Percentiles rank a stretch among this genome's conserved stretches.
Evolutionary conservation across 1,284 basidiomycete species (phyloP).

Genomic region (Cutaneotrichosporon arboriforme): DNA sequence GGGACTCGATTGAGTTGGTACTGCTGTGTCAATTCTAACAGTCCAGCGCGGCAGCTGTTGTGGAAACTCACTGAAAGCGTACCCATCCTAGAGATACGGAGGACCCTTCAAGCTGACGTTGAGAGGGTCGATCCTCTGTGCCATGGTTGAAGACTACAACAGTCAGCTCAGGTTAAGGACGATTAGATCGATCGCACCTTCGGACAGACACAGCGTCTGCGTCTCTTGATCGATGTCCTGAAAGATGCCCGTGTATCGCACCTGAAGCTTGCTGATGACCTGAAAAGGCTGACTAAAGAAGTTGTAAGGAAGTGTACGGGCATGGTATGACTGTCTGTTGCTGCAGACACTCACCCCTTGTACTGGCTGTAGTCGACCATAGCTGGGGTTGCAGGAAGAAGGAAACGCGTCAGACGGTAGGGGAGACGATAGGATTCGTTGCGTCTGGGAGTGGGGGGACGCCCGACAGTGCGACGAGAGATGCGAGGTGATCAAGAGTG

Average conservation of each 20-base stretch:
- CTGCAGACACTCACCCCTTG: conserved; percentile 22
- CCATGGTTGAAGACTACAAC: conserved; percentile 43
- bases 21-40: conserved; percentile 14
- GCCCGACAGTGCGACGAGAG: too few species aligned
- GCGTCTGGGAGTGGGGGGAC: too few species aligned
- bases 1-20: conserved; percentile 44
- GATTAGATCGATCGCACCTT: conserved; percentile 30
- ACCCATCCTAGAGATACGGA: conserved; percentile 48
- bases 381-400: conserved; percentile 3
- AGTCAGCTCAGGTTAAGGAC: not conserved
- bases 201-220: conserved; percentile 42
- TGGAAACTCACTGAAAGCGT: conserved; percentile 68
- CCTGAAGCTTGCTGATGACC: conserved; percentile 43
- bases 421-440: too few species aligned
- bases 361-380: conserved; percentile 41
- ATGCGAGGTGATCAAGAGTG: too few species aligned
- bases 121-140: conserved; percentile 39
- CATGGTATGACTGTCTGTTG: not conserved
- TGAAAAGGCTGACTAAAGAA: conserved; percentile 40
- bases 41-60: too few species aligned
- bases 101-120: conserved; percentile 31
- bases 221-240: conserved; percentile 44
- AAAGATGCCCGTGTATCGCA: conserved; percentile 44
- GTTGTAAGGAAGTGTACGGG: too few species aligned
- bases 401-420: too few species aligned